Evolutionary conservation across 768 basidiomycete species (phyloP).

Genomic region (Mycena galericulata): DNA sequence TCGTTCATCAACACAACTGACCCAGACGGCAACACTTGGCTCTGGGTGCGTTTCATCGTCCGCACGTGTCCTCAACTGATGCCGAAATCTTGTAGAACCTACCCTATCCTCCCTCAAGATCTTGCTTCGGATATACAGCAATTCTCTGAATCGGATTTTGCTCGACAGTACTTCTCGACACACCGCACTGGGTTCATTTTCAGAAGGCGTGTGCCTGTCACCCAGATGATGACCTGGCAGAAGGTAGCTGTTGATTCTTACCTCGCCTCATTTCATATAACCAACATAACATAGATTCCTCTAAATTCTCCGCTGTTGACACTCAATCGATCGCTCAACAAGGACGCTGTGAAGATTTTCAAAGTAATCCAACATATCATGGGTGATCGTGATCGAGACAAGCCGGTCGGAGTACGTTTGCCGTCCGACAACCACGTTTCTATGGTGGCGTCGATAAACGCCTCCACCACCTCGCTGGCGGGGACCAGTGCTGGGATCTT

Average conservation of each 20-base stretch:
- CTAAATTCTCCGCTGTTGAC: slow-evolving; percentile 81
- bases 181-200: slow-evolving; percentile 93
- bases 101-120: slow-evolving; percentile 83
- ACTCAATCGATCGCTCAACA: slow-evolving; percentile 71
- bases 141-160: slow-evolving; percentile 89
- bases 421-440: slow-evolving; percentile 59
- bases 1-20: slow-evolving; percentile 40
- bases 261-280: neutral
- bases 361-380: slow-evolving; percentile 92
- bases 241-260: slow-evolving; percentile 57
- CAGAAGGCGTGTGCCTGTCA: slow-evolving; percentile 82
- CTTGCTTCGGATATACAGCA: slow-evolving; percentile 88
- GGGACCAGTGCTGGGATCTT: slow-evolving; percentile 57
- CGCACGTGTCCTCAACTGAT: slow-evolving; percentile 29
- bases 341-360: slow-evolving; percentile 88
- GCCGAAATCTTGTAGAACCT: slow-evolving; percentile 59
- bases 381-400: slow-evolving; percentile 90
- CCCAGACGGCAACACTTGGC: slow-evolving; percentile 60
- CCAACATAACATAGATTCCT: slow-evolving; percentile 56
- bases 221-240: slow-evolving; percentile 93
- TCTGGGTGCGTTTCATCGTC: slow-evolving; percentile 68
- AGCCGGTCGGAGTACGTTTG: slow-evolving; percentile 61
- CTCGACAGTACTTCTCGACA: slow-evolving; percentile 88
- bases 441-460: slow-evolving; percentile 56
- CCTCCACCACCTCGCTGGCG: slow-evolving; percentile 60